These are phyloP conservation scores for Backusella circina DNA, from an alignment of 192 early-diverging fungal genomes.

Conservation along the genomic window DNA sequence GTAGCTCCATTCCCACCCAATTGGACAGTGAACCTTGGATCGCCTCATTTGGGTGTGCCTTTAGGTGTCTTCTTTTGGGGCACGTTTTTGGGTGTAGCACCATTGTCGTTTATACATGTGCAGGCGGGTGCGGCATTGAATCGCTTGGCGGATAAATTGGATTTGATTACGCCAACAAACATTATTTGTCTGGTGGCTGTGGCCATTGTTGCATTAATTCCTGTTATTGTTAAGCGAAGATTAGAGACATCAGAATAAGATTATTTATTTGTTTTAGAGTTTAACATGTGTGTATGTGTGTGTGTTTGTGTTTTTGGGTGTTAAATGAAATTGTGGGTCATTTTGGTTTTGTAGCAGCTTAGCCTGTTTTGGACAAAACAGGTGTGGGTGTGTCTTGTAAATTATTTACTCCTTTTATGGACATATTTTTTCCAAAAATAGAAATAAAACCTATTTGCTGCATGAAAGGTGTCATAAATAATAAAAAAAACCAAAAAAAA, in stretches of 20 bases:
- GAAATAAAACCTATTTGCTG: not conserved
- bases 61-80: slow-evolving; percentile 49
- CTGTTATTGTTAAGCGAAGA: slow-evolving; percentile 39
- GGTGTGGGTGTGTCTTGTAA: too few species aligned
- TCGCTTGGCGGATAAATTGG: slow-evolving; percentile 44
- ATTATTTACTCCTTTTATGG: not conserved
- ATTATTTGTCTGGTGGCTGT: slow-evolving; percentile 42
- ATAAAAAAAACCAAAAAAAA: too few species aligned
- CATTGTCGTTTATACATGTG: slow-evolving; percentile 50
- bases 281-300: not conserved
- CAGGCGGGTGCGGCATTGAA: slow-evolving; percentile 55
- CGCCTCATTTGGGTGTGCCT: slow-evolving; percentile 54
- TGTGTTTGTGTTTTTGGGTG: too few species aligned
- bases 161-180: slow-evolving; percentile 45
- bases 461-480: slow-evolving; percentile 26
- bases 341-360: not conserved
- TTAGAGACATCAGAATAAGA: not conserved
- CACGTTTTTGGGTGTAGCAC: slow-evolving; percentile 52
- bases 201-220: slow-evolving; percentile 41
- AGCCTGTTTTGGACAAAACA: not conserved
- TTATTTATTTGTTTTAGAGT: not conserved
- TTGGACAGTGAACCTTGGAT: slow-evolving; percentile 55
- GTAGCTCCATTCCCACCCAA: slow-evolving; percentile 57
- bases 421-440: not conserved
- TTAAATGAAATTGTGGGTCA: too few species aligned